These are phyloP conservation scores for Aspergillus fumigatiaffinis DNA, from an alignment of 2,329 filamentous ascomycete genomes.

Conservation along the genomic window DNA sequence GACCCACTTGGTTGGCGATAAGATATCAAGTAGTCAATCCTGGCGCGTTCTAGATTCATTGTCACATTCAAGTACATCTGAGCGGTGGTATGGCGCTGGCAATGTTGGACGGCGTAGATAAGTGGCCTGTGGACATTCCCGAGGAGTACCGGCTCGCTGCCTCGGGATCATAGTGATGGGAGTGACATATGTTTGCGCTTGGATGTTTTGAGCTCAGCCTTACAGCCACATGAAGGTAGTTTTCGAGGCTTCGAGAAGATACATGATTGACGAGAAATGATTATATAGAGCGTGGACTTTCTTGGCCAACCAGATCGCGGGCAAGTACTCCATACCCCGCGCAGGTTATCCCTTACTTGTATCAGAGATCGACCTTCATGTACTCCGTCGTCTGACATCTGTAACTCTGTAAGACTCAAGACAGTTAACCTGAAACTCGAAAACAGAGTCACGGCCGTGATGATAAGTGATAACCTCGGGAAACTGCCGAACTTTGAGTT, in stretches of 20 bases:
- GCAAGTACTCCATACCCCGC: too few relatives aligned
- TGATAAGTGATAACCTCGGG: background rate
- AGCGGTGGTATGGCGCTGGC: constrained; percentile 54
- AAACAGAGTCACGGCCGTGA: background rate
- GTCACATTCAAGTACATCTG: constrained; percentile 54
- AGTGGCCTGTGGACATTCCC: constrained; percentile 26
- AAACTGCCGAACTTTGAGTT: background rate
- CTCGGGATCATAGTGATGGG: background rate
- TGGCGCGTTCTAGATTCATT: constrained; percentile 54
- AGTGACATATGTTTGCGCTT: background rate
- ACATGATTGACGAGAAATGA: too few relatives aligned
- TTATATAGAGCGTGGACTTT: too few relatives aligned
- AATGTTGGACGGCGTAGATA: constrained; percentile 42
- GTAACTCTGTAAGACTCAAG: background rate
- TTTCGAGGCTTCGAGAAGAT: background rate
- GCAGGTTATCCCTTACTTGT: too few relatives aligned
- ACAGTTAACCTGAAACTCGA: background rate
- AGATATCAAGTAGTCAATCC: constrained; percentile 53
- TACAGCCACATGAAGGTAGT: background rate
- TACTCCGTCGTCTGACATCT: background rate
- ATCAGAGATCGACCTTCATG: too few relatives aligned
- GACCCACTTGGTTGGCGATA: constrained; percentile 47
- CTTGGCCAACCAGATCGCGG: too few relatives aligned
- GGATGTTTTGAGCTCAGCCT: background rate
- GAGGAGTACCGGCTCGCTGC: constrained; percentile 18